These are phyloP conservation scores for Zasmidium cellare DNA, from an alignment of 2,329 filamentous ascomycete species.

Conservation along the genomic window DNA sequence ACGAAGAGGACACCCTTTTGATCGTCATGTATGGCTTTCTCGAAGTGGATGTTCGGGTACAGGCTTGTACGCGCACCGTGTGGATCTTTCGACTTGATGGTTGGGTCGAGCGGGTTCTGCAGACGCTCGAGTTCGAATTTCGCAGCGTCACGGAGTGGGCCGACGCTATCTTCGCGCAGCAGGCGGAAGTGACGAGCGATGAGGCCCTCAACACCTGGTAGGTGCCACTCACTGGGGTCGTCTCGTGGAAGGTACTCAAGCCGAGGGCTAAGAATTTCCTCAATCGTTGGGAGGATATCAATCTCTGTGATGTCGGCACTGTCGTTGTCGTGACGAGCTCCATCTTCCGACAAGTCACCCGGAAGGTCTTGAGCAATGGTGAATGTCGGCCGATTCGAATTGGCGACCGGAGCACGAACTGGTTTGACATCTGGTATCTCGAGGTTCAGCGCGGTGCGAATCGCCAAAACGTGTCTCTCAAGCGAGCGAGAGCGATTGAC, in stretches of 20 bases:
- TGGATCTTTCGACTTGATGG: background rate
- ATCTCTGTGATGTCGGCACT: slow-evolving; percentile 61
- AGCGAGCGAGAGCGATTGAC: background rate
- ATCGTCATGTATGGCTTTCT: slow-evolving; percentile 38
- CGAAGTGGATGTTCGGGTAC: slow-evolving; percentile 39
- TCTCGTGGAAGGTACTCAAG: slow-evolving; percentile 16
- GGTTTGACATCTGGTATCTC: background rate
- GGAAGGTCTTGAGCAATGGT: slow-evolving; percentile 26
- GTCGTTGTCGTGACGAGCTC: slow-evolving; percentile 75
- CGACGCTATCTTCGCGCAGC: slow-evolving; percentile 69
- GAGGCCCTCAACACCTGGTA: slow-evolving; percentile 47
- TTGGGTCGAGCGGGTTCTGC: slow-evolving; percentile 15
- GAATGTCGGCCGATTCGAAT: slow-evolving; percentile 9
- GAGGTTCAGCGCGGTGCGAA: slow-evolving; percentile 6
- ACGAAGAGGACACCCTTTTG: slow-evolving; percentile 47
- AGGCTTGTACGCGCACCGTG: slow-evolving; percentile 35
- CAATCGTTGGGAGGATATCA: slow-evolving; percentile 63
- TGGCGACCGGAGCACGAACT: background rate
- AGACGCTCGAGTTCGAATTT: slow-evolving; percentile 41
- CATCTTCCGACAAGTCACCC: slow-evolving; percentile 39
- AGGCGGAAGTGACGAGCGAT: slow-evolving; percentile 73
- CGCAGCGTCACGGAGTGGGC: slow-evolving; percentile 63
- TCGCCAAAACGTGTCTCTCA: slow-evolving; percentile 9
- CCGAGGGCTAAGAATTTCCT: slow-evolving; percentile 47
- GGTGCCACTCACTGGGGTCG: slow-evolving; percentile 43